These are phyloP conservation scores for Metrosideros polymorpha DNA, from an alignment of 441 rosid genomes.

Conservation along the genomic window DNA sequence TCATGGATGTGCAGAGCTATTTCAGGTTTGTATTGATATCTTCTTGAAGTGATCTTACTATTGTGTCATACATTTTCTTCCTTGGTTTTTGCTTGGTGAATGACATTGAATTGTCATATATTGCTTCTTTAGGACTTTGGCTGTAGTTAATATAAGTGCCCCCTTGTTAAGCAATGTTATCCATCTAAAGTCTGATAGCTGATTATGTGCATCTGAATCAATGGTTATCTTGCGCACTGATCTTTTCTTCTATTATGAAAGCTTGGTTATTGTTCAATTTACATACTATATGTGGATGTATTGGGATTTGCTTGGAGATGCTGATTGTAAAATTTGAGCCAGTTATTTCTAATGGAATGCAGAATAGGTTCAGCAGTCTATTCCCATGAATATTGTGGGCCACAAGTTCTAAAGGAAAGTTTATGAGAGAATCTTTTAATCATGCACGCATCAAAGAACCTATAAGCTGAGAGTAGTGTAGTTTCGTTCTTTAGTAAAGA, in stretches of 20 bases:
- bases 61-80: background rate
- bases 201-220: background rate
- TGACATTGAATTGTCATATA: background rate
- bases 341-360: background rate
- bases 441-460: background rate
- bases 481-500: background rate
- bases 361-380: background rate
- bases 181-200: background rate
- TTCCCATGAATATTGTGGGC: background rate
- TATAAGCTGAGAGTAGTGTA: background rate
- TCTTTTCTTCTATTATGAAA: background rate
- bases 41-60: background rate
- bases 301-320: background rate
- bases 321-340: background rate
- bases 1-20: slow-evolving; percentile 98
- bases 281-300: background rate
- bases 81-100: background rate
- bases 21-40: slow-evolving; percentile 44
- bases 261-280: background rate
- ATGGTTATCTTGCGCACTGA: background rate
- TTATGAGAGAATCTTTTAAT: background rate
- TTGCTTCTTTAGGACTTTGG: background rate
- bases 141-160: background rate
- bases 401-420: background rate
- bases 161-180: background rate